These are phyloP conservation scores for Medicago ruthenica DNA, from an alignment of 306 rosid genomes.

Conservation along the genomic window DNA sequence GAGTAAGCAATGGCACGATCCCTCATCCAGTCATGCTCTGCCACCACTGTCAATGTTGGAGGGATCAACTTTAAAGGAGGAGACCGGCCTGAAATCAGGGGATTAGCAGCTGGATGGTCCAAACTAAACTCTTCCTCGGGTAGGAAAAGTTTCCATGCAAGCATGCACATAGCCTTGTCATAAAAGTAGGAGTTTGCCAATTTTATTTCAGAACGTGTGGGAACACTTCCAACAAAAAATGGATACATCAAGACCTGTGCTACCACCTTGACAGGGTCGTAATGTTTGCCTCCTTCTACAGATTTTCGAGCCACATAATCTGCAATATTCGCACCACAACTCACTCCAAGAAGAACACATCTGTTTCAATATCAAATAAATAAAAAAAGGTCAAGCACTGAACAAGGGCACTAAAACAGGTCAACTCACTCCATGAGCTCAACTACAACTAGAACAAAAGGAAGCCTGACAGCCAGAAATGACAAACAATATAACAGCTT, in stretches of 20 bases:
- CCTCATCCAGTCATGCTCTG: constrained; percentile 97
- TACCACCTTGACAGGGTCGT: constrained; percentile 90
- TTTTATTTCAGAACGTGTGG: constrained; percentile 89
- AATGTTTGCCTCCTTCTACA: constrained; percentile 79
- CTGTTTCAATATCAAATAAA: constrained; percentile 55
- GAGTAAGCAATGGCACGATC: constrained; percentile 98
- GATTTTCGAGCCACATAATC: constrained; percentile 89
- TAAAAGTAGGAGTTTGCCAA: constrained; percentile 93
- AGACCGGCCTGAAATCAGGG: constrained; percentile 69
- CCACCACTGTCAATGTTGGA: constrained; percentile 95
- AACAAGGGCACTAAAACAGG: not conserved
- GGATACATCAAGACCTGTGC: constrained; percentile 92
- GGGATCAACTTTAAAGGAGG: constrained; percentile 95
- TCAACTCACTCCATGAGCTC: not conserved
- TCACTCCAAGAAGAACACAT: constrained; percentile 92
- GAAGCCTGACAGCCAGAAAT: constrained; percentile 25
- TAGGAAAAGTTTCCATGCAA: constrained; percentile 91
- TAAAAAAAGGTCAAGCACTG: constrained; percentile 39
- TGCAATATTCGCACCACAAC: constrained; percentile 96
- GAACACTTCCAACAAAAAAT: constrained; percentile 81
- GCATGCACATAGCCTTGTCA: constrained; percentile 90
- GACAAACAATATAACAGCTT: constrained; percentile 22
- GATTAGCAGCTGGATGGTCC: constrained; percentile 95
- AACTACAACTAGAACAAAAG: constrained; percentile 26
- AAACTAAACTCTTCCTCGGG: constrained; percentile 85